Base-by-base conservation (phyloP, 2,329 filamentous ascomycete species). In the Didymella exigua region DNA sequence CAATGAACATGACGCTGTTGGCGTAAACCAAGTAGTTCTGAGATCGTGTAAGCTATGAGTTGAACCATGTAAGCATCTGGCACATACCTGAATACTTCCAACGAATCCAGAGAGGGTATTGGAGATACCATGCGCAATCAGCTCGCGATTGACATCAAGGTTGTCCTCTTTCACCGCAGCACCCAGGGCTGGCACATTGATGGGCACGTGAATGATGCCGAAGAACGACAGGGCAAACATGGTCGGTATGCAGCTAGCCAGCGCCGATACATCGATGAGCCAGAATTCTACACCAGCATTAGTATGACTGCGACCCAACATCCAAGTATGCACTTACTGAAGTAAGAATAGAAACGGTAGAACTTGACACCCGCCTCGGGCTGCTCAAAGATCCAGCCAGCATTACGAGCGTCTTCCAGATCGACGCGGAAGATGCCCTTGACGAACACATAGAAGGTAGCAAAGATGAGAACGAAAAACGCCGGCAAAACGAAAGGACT, bases 221-320 rank as follows among this genome's bases (percentile, higher is more conserved):
- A 99, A 99, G 79, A 99, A 99, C 0, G 95, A 98, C 57, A 99
- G 79, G 0, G 95, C 95, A 67, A 99, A 87, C 90, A 99, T 98
- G 26, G 95, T 93, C 0, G 95, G 95, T 26, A 97, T 83, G 1
- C 89, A 93, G 67, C 92, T 87, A n/a, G 82, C 78, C 43, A 99
- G 83, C 2, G 93, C 95, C 38, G 83, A 82, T 89, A 91, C 96
- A 64, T 93, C 85, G 3, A 98, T 89, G 21, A 88, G 81, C 43
- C 87, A 81, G 67, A 96, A 91, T 69, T 95, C 90, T 95, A 45
- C 2, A 11, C 1, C 3, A 9, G 60, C 36, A 61, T 56, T 36
- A 43, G 31, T 24, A 37, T 18, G 16, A 8, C 3, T 16, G 14
- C 14, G 26, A 0, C 6, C 13, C 6, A 7, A 9, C 11, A 13